Evolutionary conservation across 768 basidiomycete species (phyloP), one percentile per base, ranked within the genome.

Genomic region (Mycena galericulata): DNA sequence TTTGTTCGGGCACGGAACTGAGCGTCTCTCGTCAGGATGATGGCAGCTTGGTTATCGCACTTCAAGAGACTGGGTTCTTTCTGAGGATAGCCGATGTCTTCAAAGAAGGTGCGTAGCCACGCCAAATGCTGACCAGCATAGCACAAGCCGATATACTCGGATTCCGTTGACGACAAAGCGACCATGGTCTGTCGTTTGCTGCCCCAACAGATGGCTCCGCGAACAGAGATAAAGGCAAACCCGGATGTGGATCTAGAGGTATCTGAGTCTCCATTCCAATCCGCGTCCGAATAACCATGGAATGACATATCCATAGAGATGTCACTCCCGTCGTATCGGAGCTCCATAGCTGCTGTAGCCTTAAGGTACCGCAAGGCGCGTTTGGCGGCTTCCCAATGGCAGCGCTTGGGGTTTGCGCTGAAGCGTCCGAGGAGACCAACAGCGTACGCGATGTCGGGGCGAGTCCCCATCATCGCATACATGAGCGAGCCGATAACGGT

Each of bases 1-100:
- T 60, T 60, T 5, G 58, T 60, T 1, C 45, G 58, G 15, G 58
- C 58, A 14, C 58, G 43, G 45, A 60, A 60, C 18, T 60, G 58
- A 27, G 58, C 11, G 22, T 60, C 58, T 38, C 47, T 60, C 5
- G 45, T 60, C 11, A 60, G 30, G 22, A 46, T 60, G 18, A 60
- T 57, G 38, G 55, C 55, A 0, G 38, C 55, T 17, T 22, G 36
- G 29, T 57, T 57, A 20, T 57, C 55, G 20, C 55, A 57, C 26
- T n/a, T 27, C 24, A 57, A 20, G 1, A n/a, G 22, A 18, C 12
- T 57, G 4, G 55, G 24, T 8, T 18, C 22, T 22, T 11, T 17
- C 24, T 57, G 55, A 0, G 55, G 38, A 26, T 57, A 24, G 1
- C 55, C 55, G 17, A 57, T 57, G 7, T 57, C 55, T 22, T 57